These are phyloP conservation scores for Epichloe elymi DNA, from an alignment of 2,329 filamentous ascomycete species.

Conservation along the genomic window DNA sequence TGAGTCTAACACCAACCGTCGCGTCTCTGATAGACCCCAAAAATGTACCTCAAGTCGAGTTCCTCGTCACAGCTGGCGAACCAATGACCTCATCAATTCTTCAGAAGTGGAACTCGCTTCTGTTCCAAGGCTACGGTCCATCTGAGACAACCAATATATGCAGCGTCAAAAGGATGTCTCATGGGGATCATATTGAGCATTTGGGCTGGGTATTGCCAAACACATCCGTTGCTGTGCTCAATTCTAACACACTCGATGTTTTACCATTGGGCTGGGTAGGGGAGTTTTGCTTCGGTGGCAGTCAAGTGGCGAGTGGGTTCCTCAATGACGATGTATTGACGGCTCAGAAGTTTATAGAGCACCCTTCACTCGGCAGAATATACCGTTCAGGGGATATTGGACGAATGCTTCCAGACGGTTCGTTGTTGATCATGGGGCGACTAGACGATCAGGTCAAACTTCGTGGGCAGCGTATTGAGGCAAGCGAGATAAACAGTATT, in stretches of 20 bases:
- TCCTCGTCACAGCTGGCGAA: constrained; percentile 73
- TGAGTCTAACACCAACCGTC: constrained; percentile 77
- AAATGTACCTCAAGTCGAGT: constrained; percentile 59
- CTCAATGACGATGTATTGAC: constrained; percentile 52
- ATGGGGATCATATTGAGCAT: constrained; percentile 51
- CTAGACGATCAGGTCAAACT: constrained; percentile 74
- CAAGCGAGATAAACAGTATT: constrained; percentile 58
- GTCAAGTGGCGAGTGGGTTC: constrained; percentile 68
- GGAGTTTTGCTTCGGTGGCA: constrained; percentile 82
- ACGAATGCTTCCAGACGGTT: constrained; percentile 63
- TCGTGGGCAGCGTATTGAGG: constrained; percentile 66
- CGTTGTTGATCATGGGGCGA: constrained; percentile 58
- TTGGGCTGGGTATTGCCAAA: constrained; percentile 65
- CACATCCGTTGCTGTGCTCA: constrained; percentile 58
- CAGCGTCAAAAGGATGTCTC: constrained; percentile 52
- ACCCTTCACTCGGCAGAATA: constrained; percentile 55
- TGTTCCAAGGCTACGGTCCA: constrained; percentile 75
- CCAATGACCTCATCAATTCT: constrained; percentile 61
- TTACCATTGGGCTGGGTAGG: constrained; percentile 62
- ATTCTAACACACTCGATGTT: constrained; percentile 29
- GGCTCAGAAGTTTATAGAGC: constrained; percentile 51
- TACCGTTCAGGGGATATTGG: constrained; percentile 79
- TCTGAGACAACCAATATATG: constrained; percentile 85
- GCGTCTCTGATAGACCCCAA: constrained; percentile 57
- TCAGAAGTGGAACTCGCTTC: constrained; percentile 50